Percentiles rank a stretch among this genome's conserved stretches.
These are phyloP conservation scores for Punica granatum DNA, from an alignment of 345 rosid species.

Conservation along the genomic window DNA sequence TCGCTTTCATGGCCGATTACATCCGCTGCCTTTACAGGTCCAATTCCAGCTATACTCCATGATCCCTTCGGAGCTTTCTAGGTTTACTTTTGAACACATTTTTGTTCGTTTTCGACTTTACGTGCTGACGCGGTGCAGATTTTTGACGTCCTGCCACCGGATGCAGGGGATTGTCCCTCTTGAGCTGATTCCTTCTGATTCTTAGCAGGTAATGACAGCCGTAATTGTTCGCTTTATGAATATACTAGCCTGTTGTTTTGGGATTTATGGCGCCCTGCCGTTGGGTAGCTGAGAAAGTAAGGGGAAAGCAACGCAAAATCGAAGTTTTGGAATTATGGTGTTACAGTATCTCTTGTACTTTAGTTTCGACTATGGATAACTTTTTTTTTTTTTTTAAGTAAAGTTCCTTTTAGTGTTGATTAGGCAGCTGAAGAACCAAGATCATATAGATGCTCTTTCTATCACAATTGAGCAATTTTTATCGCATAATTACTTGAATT, in stretches of 20 bases:
- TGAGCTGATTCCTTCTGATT: conserved; percentile 14
- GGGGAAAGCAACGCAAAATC: conserved; percentile 1
- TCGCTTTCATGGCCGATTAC: conserved; percentile 23
- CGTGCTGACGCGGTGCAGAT: conserved; percentile 16
- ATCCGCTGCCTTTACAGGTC: conserved; percentile 22
- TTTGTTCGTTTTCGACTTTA: neutral
- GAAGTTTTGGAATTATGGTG: neutral
- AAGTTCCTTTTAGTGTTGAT: neutral
- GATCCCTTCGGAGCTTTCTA: neutral
- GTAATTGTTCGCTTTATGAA: neutral
- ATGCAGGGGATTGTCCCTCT: conserved; percentile 22
- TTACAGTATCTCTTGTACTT: neutral
- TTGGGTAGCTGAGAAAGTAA: neutral
- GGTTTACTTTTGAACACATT: neutral
- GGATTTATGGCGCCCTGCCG: conserved; percentile 1
- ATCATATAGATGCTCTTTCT: no score
- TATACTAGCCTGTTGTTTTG: conserved; percentile 9
- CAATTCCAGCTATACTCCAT: conserved; percentile 10
- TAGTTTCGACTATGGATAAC: no score
- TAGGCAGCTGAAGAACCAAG: neutral
- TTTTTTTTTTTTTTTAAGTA: no score
- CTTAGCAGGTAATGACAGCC: conserved; percentile 21
- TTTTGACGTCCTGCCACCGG: conserved; percentile 17
- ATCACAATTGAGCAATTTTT: neutral
- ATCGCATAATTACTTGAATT: neutral